phyloP scores from a whole-genome alignment of 192 early-diverging fungal genomes.

The Diversispora eburnea region DNA sequence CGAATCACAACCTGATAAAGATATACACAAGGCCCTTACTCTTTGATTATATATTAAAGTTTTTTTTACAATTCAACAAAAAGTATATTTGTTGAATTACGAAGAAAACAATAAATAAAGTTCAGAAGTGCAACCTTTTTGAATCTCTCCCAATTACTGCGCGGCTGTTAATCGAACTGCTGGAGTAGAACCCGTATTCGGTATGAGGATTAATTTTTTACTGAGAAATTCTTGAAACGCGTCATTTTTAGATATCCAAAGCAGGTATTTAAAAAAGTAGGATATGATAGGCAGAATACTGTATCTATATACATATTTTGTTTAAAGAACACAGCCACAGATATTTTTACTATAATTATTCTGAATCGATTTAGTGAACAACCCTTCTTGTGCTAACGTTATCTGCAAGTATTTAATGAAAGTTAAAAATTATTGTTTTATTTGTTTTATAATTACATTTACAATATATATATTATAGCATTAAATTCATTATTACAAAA shows the following conservation, averaged over 20 bases:
- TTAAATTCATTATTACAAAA: too few species aligned
- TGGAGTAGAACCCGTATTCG: slow-evolving; percentile 90
- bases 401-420: too few species aligned
- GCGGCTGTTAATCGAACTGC: slow-evolving; percentile 88
- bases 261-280: neutral
- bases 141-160: slow-evolving; percentile 91
- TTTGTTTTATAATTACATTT: too few species aligned
- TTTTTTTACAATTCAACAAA: too few species aligned
- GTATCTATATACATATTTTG: neutral
- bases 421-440: too few species aligned
- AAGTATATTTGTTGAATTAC: slow-evolving; percentile 25
- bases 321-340: too few species aligned
- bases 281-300: neutral
- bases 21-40: neutral
- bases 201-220: slow-evolving; percentile 47
- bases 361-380: too few species aligned
- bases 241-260: neutral
- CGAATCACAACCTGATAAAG: slow-evolving; percentile 69
- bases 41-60: slow-evolving; percentile 14
- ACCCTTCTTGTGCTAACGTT: too few species aligned
- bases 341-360: too few species aligned
- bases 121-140: slow-evolving; percentile 56
- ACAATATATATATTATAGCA: too few species aligned
- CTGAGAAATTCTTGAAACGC: neutral
- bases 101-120: too few species aligned